These are phyloP conservation scores for Jacaranda copaia DNA, from an alignment of 257 asterid genomes.

Conservation along the genomic window DNA sequence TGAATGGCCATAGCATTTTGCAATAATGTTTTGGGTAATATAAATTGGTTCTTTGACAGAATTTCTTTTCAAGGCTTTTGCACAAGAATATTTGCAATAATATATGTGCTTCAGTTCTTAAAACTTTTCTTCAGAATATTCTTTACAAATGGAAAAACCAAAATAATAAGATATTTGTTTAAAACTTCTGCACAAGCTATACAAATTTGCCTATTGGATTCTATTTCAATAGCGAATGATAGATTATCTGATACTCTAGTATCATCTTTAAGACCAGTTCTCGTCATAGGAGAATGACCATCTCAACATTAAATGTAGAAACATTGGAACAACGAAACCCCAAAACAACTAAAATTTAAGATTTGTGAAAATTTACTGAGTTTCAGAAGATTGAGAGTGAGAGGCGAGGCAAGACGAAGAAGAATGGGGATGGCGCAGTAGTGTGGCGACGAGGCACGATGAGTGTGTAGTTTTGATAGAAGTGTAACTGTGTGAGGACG, in stretches of 20 bases:
- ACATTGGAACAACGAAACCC: slow-evolving; percentile 16
- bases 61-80: neutral
- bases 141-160: neutral
- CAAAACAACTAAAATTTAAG: no score
- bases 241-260: neutral
- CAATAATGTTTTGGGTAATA: neutral
- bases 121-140: neutral
- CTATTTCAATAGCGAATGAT: neutral
- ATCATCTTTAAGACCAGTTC: neutral
- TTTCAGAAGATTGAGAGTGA: no score
- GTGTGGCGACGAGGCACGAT: no score
- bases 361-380: no score
- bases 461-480: no score
- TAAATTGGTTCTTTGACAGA: neutral
- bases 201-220: neutral
- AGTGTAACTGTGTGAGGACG: no score
- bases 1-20: neutral
- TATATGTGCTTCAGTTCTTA: neutral
- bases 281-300: neutral
- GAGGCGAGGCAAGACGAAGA: no score
- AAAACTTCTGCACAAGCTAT: slow-evolving; percentile 16
- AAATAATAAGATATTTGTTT: neutral
- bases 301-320: slow-evolving; percentile 14
- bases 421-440: no score
- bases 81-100: neutral